phyloP scores from a whole-genome alignment of 768 basidiomycete genomes.

The Boletus eberwhitei region DNA sequence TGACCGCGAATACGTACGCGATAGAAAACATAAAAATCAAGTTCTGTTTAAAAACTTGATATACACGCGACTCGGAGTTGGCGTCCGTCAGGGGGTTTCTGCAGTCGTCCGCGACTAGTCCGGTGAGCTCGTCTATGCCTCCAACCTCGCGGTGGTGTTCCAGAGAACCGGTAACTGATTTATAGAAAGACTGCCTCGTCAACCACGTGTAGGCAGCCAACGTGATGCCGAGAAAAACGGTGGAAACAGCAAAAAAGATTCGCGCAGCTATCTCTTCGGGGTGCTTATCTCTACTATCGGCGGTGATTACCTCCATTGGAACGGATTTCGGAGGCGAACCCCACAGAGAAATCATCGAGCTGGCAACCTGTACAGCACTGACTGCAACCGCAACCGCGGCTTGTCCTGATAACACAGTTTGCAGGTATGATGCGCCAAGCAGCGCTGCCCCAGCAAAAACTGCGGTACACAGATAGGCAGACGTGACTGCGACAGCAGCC shows the following conservation, averaged over 20 bases:
- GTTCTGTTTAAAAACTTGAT: constrained; percentile 62
- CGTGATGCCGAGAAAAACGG: constrained; percentile 57
- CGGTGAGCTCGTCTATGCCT: constrained; percentile 27
- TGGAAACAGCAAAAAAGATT: constrained; percentile 70
- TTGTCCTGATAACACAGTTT: constrained; percentile 79
- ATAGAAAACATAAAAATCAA: constrained; percentile 66
- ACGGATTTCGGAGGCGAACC: constrained; percentile 33
- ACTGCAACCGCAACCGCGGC: constrained; percentile 82
- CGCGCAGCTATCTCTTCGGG: constrained; percentile 70
- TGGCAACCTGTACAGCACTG: constrained; percentile 70
- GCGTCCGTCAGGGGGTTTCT: constrained; percentile 29
- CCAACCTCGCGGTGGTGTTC: constrained; percentile 35
- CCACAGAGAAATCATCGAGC: constrained; percentile 57
- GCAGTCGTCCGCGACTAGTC: constrained; percentile 35
- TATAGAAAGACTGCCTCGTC: constrained; percentile 56
- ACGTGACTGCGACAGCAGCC: constrained; percentile 54
- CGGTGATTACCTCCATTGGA: constrained; percentile 19
- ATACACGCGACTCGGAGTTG: constrained; percentile 43
- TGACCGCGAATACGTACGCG: constrained; percentile 73
- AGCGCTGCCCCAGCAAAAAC: constrained; percentile 78
- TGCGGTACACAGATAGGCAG: constrained; percentile 75
- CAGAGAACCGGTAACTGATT: constrained; percentile 45
- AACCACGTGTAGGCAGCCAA: constrained; percentile 57
- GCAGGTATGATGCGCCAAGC: constrained; percentile 70
- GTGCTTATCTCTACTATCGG: constrained; percentile 31